A percentile compares a stretch with the other conserved stretches of the same genome.
phyloP scores from a whole-genome alignment of 352 stramenopile species.

The Globisporangium rhizosaccharum region DNA sequence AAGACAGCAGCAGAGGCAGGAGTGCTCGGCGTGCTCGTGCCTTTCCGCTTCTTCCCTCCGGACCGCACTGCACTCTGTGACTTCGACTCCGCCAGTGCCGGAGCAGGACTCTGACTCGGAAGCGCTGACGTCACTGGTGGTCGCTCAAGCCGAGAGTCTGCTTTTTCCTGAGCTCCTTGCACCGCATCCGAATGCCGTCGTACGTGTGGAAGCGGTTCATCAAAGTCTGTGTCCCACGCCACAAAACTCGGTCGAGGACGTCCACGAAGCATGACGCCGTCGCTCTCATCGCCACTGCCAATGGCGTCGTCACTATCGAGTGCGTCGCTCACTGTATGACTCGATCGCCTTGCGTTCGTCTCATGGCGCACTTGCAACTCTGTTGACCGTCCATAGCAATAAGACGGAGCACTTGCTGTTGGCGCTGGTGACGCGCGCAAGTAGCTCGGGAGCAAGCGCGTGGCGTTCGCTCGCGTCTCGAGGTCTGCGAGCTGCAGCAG shows the following conservation, averaged over 20 bases:
- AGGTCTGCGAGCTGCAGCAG: conserved; percentile 52
- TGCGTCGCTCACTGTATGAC: neutral
- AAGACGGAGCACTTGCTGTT: neutral
- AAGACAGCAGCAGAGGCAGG: too few relatives aligned
- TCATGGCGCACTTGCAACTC: neutral
- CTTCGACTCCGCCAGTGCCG: too few relatives aligned
- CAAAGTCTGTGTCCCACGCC: neutral
- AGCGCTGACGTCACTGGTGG: too few relatives aligned
- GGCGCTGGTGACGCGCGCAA: conserved; percentile 16
- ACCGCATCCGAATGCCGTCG: neutral
- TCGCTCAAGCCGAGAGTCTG: too few relatives aligned
- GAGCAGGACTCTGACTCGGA: too few relatives aligned
- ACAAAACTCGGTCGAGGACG: conserved; percentile 9
- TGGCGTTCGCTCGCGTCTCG: conserved; percentile 46
- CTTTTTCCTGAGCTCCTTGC: too few relatives aligned
- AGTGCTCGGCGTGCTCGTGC: too few relatives aligned
- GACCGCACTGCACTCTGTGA: too few relatives aligned
- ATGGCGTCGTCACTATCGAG: neutral
- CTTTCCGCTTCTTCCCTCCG: too few relatives aligned
- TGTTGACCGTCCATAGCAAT: neutral
- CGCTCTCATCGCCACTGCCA: neutral
- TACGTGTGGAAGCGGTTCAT: neutral
- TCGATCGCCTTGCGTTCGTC: neutral
- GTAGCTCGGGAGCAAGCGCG: conserved; percentile 51
- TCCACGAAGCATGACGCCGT: neutral